Evolutionary conservation across 1,139 yeast species (phyloP).

Genomic region (Saccharomyces hybrid): DNA sequence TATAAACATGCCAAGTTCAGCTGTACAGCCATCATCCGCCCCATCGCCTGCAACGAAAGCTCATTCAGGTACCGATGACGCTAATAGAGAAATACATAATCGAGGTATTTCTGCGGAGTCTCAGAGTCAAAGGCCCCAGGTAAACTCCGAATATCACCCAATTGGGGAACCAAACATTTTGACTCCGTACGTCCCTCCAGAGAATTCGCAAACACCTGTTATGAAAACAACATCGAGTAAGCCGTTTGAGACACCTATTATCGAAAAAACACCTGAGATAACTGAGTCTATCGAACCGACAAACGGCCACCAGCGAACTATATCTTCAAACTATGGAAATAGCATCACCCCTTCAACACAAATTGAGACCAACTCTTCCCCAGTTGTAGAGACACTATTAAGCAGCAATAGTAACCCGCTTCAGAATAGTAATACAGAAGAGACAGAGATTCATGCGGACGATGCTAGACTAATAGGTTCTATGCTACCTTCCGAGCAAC

Average conservation of each 20-base stretch:
- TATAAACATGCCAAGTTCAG: background rate
- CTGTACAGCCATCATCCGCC: background rate
- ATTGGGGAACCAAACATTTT: constrained; percentile 8
- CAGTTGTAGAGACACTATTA: background rate
- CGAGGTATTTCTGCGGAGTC: background rate
- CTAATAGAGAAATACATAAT: background rate
- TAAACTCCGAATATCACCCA: background rate
- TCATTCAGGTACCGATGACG: background rate
- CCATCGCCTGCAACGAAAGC: background rate
- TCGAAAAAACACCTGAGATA: background rate
- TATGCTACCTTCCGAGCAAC: background rate
- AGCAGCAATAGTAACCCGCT: background rate
- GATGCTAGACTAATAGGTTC: background rate
- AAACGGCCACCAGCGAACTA: background rate
- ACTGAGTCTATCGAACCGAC: background rate
- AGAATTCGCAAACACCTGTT: constrained; percentile 7
- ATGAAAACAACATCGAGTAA: background rate
- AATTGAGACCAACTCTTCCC: background rate
- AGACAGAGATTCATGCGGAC: background rate
- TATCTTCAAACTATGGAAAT: background rate
- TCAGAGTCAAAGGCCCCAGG: background rate
- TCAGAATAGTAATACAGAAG: background rate
- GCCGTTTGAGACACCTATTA: background rate
- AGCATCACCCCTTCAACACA: background rate
- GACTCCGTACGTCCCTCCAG: constrained; percentile 9